Base-by-base conservation (phyloP, 2,329 filamentous ascomycete species). In the Dactylellina sp. region DNA sequence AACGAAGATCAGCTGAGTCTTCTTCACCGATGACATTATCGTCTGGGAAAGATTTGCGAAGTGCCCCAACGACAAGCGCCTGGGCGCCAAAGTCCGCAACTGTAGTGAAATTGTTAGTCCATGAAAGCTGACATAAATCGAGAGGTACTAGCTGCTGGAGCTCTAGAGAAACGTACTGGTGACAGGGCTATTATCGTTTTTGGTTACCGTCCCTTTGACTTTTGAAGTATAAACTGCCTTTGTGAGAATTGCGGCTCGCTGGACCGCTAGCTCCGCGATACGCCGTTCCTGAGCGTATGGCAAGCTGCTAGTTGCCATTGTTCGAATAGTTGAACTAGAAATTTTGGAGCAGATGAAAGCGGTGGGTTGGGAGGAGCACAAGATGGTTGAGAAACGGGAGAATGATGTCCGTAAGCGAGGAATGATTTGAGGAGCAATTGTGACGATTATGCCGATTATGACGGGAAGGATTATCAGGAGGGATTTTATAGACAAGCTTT, bases 71-170 rank as follows among this genome's bases (percentile, higher is more conserved):
- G 82, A 99, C 97, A 77, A 99, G 88, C 32, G 95, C 93, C 84
- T 99, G 95, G 39, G 95, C 96, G 80, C 95, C 95, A 81, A 97
- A 98, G 84, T 99, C 95, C 81, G 94, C 95, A 79, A 98, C 77
- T 78, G 24, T 18, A 18, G 22, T 44, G 25, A 47, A 28, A 39
- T 18, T 39, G 5, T 24, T 32, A 50, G 46, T 14, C 11, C 28
- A 9, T 14, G 9, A 12, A 18, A 55, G 16, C 9, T 47, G 28
- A 18, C 25, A 24, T 42, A 20, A 20, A 60, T 40, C 37, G 1
- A 14, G n/a, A 44, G n/a, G n/a, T 24, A 49, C 28, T 32, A 32
- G n/a, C n/a, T n/a, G n/a, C n/a, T 32, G 28, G 4, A 32, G 4
- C 9, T 47, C 12, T 20, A 18, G 40, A 14, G 24, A 59, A 37